These are phyloP conservation scores for Epicoccum nigrum DNA, from an alignment of 2,329 filamentous ascomycete species.

Conservation along the genomic window DNA sequence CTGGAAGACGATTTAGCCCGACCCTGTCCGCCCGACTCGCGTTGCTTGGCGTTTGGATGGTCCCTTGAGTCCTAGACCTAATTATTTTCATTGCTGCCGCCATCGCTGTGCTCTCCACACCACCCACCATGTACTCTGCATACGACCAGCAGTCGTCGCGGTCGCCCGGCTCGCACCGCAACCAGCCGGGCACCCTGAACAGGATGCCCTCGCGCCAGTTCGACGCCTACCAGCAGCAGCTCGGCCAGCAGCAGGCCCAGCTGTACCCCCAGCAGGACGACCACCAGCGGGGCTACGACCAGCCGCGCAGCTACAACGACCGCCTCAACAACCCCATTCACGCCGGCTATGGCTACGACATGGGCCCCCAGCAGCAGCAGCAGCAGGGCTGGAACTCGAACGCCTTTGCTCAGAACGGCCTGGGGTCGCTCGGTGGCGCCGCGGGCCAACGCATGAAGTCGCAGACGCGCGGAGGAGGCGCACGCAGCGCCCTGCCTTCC, in stretches of 20 bases:
- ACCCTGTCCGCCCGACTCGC: constrained; percentile 20
- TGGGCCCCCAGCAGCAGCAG: too few species aligned
- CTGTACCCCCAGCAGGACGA: constrained; percentile 64
- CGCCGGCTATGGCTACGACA: constrained; percentile 71
- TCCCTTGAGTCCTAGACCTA: constrained; percentile 28
- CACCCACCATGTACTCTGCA: constrained; percentile 44
- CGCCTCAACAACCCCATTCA: constrained; percentile 64
- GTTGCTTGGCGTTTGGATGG: constrained; percentile 12
- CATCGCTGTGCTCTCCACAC: constrained; percentile 23
- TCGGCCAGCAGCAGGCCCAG: constrained; percentile 58
- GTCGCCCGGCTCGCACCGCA: constrained; percentile 76
- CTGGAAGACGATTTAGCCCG: constrained; percentile 3
- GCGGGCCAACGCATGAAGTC: constrained; percentile 62
- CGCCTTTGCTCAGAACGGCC: constrained; percentile 70
- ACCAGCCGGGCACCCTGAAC: constrained; percentile 67
- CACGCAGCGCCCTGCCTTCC: constrained; percentile 68
- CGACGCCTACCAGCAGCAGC: constrained; percentile 71
- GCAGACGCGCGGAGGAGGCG: constrained; percentile 59
- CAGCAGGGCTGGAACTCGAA: constrained; percentile 82
- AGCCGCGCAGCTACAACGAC: constrained; percentile 61
- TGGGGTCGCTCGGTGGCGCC: constrained; percentile 64
- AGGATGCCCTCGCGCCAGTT: constrained; percentile 79
- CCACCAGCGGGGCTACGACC: constrained; percentile 43
- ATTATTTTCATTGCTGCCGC: constrained; percentile 30
- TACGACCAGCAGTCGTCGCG: constrained; percentile 60